Base-by-base conservation (phyloP, 805 yeast species). In the Nakazawaea peltata region DNA sequence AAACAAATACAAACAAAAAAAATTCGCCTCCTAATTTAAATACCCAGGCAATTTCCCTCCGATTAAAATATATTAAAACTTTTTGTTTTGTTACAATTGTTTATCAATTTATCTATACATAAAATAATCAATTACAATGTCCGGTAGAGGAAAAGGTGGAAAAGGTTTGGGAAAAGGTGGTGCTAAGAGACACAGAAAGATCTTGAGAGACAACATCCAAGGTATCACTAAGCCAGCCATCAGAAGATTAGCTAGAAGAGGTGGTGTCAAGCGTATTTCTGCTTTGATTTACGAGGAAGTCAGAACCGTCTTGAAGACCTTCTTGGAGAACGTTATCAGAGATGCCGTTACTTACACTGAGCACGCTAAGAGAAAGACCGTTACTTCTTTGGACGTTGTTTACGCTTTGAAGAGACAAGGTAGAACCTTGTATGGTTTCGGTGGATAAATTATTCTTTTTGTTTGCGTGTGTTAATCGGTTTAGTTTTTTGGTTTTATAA, bases 91-190 rank as follows among this genome's bases (percentile, higher is more conserved):
- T 11, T 25, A n/a, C n/a, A n/a, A n/a, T n/a, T n/a, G n/a, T n/a
- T n/a, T n/a, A n/a, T n/a, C n/a, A n/a, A n/a, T n/a, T n/a, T 9
- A 8, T 25, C 27, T 25, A 10, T 25, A 25, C 12, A 25, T 25
- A 6, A 27, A 25, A 19, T 19, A 36, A 21, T 44, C 49, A 44
- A 34, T 33, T 50, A 73, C 48, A 61, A 87, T 87, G 96, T 86
- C 96, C 65, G 96, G 97, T 67, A 88, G 97, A 79, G 98, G 98
- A 62, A 90, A 92, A 86, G 97, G 97, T 64, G 98, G 97, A 63
- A 92, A 92, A 84, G 98, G 98, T 73, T 78, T 92, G 58, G 98
- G 98, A 62, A 92, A 92, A 75, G 97, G 97, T 73, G 98, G 98
- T 75, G 98, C 98, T 59, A 90, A 90, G 81, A 87, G 98, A 72